Evolutionary conservation across 1,284 basidiomycete genomes (phyloP).

Genomic region (Apiotrichum domesticum): DNA sequence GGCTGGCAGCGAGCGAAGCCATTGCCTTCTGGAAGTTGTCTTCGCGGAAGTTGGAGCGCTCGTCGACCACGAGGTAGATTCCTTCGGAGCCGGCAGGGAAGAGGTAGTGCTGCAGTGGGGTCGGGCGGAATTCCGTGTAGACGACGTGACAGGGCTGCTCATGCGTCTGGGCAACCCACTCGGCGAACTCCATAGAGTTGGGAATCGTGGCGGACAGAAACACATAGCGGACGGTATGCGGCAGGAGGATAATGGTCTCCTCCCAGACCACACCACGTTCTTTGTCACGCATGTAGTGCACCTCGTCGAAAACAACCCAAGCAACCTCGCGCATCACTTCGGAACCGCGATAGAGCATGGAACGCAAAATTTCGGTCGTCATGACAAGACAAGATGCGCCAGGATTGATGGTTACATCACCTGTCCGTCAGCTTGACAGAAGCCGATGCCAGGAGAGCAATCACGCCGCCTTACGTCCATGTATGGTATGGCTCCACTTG

Average conservation of each 20-base stretch:
- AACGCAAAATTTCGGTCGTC: conserved; percentile 99
- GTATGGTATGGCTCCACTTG: too few species aligned
- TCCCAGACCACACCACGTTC: conserved; percentile 62
- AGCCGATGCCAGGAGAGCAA: too few species aligned
- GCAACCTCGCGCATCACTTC: conserved; percentile 99
- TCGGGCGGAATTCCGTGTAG: conserved; percentile 98
- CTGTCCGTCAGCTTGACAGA: background rate
- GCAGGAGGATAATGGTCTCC: conserved; percentile 91
- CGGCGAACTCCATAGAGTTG: conserved; percentile 98
- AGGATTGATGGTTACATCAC: conserved; percentile 98
- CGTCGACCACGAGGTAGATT: conserved; percentile 92
- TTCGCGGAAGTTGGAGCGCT: conserved; percentile 92
- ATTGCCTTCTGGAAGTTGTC: conserved; percentile 98
- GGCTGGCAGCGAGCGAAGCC: conserved; percentile 77
- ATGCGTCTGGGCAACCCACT: conserved; percentile 97
- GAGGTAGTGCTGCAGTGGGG: conserved; percentile 95
- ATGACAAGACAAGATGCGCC: conserved; percentile 95
- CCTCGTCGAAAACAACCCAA: conserved; percentile 99
- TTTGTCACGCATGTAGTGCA: conserved; percentile 99
- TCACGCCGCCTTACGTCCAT: too few species aligned
- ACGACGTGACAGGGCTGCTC: conserved; percentile 99
- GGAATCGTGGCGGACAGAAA: conserved; percentile 99
- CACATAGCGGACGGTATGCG: conserved; percentile 92
- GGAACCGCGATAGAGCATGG: conserved; percentile 97
- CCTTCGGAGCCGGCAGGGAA: conserved; percentile 96